phyloP scores from a whole-genome alignment of 2,329 filamentous ascomycete genomes.

The Fusarium sp. region DNA sequence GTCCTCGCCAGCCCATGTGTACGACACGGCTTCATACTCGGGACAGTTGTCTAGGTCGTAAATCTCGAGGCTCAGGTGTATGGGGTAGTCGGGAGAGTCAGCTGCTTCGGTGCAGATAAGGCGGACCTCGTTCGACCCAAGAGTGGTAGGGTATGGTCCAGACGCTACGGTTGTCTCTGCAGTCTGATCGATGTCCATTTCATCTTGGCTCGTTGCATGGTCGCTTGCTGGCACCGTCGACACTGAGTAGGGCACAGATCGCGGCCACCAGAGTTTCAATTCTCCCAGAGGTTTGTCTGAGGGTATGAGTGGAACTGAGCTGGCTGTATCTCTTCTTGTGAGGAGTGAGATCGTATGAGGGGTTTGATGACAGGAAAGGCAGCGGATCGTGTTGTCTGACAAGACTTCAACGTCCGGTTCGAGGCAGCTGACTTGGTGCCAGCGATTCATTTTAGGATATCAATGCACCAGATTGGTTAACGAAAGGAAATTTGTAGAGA shows the following conservation, averaged over 20 bases:
- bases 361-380: neutral
- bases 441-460: neutral
- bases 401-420: neutral
- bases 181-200: neutral
- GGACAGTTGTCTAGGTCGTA: neutral
- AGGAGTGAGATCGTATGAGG: neutral
- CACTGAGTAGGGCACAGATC: neutral
- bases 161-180: neutral
- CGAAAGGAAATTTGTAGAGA: neutral
- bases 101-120: neutral
- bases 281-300: neutral
- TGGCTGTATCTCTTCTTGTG: neutral
- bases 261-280: neutral
- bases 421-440: neutral
- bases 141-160: neutral
- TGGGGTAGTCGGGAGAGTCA: neutral
- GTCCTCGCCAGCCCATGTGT: neutral
- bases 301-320: neutral
- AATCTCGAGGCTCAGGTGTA: neutral
- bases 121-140: neutral
- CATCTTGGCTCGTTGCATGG: neutral
- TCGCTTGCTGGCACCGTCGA: neutral
- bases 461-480: neutral
- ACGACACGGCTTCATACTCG: neutral
- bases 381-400: neutral